Conservation (phyloP, 306 rosid genomes). For the Oxytropis ochrocephala region DNA sequence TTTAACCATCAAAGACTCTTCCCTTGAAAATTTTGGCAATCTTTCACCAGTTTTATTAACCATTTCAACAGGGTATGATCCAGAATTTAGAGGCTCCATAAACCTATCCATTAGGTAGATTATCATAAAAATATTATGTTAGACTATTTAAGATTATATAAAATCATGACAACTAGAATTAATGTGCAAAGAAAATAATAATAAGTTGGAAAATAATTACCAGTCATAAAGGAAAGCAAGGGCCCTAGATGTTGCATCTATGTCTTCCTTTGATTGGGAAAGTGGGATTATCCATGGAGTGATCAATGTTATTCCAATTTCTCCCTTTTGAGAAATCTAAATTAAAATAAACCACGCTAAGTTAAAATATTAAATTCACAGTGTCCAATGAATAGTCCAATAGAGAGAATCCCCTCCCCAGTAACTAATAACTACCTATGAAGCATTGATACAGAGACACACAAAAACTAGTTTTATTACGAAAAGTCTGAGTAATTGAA, state of each 20-base stretch:
- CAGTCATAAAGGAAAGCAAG: slow-evolving; percentile 28
- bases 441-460: too few species aligned
- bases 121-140: not conserved
- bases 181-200: not conserved
- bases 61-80: slow-evolving; percentile 42
- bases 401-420: too few species aligned
- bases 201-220: slow-evolving; percentile 12
- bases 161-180: not conserved
- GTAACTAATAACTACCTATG: too few species aligned
- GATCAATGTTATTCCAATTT: slow-evolving; percentile 33
- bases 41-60: slow-evolving; percentile 11
- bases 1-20: slow-evolving; percentile 24
- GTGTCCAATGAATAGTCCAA: too few species aligned
- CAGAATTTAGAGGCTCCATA: slow-evolving; percentile 38
- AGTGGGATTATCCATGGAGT: slow-evolving; percentile 33
- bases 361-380: not conserved
- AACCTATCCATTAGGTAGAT: slow-evolving; percentile 3
- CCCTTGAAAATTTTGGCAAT: slow-evolving; percentile 33
- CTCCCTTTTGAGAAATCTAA: slow-evolving; percentile 34
- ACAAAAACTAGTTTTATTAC: too few species aligned
- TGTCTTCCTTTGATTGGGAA: slow-evolving; percentile 20
- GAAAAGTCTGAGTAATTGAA: too few species aligned
- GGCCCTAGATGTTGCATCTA: slow-evolving; percentile 27
- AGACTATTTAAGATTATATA: not conserved
- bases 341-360: not conserved